A percentile compares a stretch with the other conserved stretches of the same genome.
Evolutionary conservation across 257 asterid genomes (phyloP).

Genomic region (Marsdenia floribunda): DNA sequence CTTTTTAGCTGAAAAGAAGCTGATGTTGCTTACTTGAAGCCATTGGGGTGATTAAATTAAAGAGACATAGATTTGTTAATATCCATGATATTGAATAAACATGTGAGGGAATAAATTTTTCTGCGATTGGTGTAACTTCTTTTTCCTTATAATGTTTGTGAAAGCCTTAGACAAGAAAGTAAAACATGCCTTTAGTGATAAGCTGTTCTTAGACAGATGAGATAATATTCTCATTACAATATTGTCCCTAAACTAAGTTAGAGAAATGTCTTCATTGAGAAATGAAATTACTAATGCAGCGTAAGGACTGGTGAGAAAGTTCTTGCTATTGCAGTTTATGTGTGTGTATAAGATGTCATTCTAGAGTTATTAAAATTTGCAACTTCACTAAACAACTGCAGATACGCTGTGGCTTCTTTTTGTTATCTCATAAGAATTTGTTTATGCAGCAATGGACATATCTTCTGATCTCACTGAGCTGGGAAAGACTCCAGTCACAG

Average conservation of each 20-base stretch:
- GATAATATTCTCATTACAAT: not conserved
- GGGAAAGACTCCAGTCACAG: slow-evolving; percentile 88
- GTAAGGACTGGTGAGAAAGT: not conserved
- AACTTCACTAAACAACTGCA: not conserved
- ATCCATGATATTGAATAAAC: not conserved
- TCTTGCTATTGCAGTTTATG: not conserved
- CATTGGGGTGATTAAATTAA: not conserved
- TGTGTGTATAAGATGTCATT: not conserved
- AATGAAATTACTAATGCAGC: not conserved
- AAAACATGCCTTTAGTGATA: not conserved
- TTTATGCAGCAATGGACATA: slow-evolving; percentile 77
- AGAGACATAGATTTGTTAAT: not conserved
- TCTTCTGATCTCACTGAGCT: slow-evolving; percentile 95
- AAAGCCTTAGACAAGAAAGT: not conserved
- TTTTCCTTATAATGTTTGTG: not conserved
- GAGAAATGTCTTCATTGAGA: not conserved
- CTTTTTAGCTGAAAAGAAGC: not conserved
- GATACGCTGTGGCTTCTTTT: not conserved
- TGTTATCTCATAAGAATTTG: slow-evolving; percentile 6
- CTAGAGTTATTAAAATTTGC: not conserved
- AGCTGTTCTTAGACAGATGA: not conserved
- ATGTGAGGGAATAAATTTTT: not conserved
- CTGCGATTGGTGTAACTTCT: not conserved
- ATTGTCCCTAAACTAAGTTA: not conserved
- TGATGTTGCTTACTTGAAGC: not conserved